phyloP scores from a whole-genome alignment of 192 early-diverging fungal species.

The Backusella luteola region DNA sequence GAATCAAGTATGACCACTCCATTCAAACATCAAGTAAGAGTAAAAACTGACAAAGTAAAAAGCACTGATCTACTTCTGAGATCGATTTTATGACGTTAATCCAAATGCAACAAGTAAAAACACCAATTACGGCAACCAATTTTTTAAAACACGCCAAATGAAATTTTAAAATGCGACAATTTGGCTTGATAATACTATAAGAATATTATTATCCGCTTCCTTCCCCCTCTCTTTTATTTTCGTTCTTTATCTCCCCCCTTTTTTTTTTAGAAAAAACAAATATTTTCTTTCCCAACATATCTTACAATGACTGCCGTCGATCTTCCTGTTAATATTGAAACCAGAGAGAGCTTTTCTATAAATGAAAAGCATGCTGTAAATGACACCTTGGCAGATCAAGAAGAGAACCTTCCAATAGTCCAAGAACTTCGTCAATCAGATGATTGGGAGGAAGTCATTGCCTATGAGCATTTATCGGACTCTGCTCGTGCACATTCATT shows the following conservation, averaged over 20 bases:
- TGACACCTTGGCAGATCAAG: constrained; percentile 14
- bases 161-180: no score
- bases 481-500: constrained; percentile 31
- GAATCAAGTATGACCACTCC: no score
- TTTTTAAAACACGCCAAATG: no score
- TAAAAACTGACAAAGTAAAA: no score
- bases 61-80: no score
- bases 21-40: no score
- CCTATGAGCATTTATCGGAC: constrained; percentile 29
- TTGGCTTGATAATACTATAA: no score
- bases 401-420: neutral
- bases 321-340: neutral
- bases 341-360: neutral
- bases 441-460: constrained; percentile 29
- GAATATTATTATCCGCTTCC: neutral
- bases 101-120: no score
- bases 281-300: neutral
- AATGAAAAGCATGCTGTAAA: neutral
- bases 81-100: no score
- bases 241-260: neutral
- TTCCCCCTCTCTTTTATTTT: neutral
- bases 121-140: no score
- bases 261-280: neutral
- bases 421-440: constrained; percentile 15
- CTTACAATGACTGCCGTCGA: constrained; percentile 11